phyloP scores from a whole-genome alignment of 805 yeast genomes.

The Aciculoconidium aculeatum region DNA sequence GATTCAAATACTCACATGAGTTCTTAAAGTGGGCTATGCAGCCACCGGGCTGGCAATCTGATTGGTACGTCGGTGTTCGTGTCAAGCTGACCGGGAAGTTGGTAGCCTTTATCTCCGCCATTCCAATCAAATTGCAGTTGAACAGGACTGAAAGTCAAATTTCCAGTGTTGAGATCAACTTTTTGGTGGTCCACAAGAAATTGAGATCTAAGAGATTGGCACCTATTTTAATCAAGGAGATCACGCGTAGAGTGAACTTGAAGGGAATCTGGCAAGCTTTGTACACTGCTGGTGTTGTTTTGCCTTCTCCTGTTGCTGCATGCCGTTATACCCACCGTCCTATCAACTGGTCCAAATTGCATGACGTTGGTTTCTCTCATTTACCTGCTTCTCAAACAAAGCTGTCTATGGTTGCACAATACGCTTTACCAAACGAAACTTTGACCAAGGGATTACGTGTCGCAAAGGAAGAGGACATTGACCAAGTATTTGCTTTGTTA shows the following conservation, averaged over 20 bases:
- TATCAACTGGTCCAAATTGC: slow-evolving; percentile 81
- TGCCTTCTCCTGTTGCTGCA: slow-evolving; percentile 88
- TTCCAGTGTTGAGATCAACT: slow-evolving; percentile 83
- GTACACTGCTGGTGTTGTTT: slow-evolving; percentile 84
- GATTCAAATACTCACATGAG: slow-evolving; percentile 80
- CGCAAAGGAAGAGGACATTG: slow-evolving; percentile 57
- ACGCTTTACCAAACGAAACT: slow-evolving; percentile 49
- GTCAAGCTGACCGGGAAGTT: slow-evolving; percentile 70
- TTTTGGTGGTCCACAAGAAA: slow-evolving; percentile 90
- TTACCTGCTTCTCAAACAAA: slow-evolving; percentile 68
- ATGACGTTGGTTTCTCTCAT: slow-evolving; percentile 85
- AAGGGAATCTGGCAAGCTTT: slow-evolving; percentile 91
- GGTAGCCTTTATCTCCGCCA: slow-evolving; percentile 89
- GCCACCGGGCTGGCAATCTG: slow-evolving; percentile 86
- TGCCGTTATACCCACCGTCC: slow-evolving; percentile 93
- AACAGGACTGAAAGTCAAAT: slow-evolving; percentile 42
- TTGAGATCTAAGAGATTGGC: slow-evolving; percentile 90
- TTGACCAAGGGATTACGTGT: slow-evolving; percentile 50
- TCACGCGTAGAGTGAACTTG: slow-evolving; percentile 86
- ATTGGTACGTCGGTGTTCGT: slow-evolving; percentile 93
- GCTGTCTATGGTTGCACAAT: slow-evolving; percentile 58
- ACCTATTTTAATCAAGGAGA: slow-evolving; percentile 88
- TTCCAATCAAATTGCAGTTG: slow-evolving; percentile 67
- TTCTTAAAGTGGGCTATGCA: slow-evolving; percentile 91
- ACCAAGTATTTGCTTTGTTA: slow-evolving; percentile 55